Conservation (phyloP, 306 rosid genomes). For the Hippophae rhamnoides region DNA sequence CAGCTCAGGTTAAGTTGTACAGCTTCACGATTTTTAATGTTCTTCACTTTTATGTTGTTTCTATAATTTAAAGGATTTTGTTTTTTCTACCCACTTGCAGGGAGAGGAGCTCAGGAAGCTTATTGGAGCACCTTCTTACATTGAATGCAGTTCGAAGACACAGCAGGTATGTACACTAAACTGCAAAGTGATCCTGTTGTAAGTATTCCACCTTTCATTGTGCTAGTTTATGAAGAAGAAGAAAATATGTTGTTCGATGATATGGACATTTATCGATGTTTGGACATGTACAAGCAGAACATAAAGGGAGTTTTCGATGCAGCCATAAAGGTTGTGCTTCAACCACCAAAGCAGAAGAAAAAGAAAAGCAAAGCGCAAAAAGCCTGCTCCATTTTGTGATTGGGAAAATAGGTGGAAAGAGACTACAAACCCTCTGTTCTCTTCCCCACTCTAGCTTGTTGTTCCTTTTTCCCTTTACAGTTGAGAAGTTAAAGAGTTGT, state of each 20-base stretch:
- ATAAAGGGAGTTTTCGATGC: constrained; percentile 79
- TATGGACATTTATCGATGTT: not conserved
- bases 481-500: no score
- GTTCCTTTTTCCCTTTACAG: no score
- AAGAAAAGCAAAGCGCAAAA: constrained; percentile 60
- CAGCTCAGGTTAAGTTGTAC: constrained; percentile 40
- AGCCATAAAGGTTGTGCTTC: constrained; percentile 92
- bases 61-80: constrained; percentile 1
- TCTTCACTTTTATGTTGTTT: not conserved
- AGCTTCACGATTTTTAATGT: not conserved
- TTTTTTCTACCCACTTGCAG: constrained; percentile 25
- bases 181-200: no score
- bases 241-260: no score
- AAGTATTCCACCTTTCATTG: not conserved
- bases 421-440: no score
- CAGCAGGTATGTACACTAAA: constrained; percentile 40
- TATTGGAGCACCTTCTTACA: constrained; percentile 66
- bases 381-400: constrained; percentile 62
- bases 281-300: constrained; percentile 40
- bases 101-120: constrained; percentile 72
- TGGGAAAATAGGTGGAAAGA: no score
- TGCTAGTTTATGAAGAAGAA: not conserved
- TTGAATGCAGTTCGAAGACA: constrained; percentile 78
- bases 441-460: no score
- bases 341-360: constrained; percentile 81